These are phyloP conservation scores for Coemansia sp. DNA, from an alignment of 192 early-diverging fungal species.

Conservation along the genomic window DNA sequence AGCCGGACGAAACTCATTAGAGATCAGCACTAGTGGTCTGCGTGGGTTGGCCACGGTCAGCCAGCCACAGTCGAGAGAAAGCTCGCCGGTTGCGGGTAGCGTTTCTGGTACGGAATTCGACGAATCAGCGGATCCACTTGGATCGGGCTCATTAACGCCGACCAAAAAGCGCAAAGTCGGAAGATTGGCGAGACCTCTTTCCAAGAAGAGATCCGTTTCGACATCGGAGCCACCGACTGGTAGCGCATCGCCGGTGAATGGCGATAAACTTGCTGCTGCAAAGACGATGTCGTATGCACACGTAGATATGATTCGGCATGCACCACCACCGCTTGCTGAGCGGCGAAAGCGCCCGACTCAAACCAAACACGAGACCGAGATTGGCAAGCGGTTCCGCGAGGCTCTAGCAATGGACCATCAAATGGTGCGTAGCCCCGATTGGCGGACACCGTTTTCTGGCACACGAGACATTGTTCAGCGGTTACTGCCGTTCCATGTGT, in stretches of 20 bases:
- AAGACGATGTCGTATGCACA: constrained; percentile 15
- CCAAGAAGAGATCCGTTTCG: constrained; percentile 14
- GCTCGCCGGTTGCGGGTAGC: constrained; percentile 25
- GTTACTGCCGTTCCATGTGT: constrained; percentile 74
- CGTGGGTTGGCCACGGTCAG: constrained; percentile 17
- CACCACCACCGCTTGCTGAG: constrained; percentile 11
- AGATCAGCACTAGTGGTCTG: constrained; percentile 10
- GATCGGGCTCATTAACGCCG: constrained; percentile 18
- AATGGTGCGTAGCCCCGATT: constrained; percentile 52
- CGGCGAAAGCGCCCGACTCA: constrained; percentile 20
- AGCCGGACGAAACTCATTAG: constrained; percentile 1
- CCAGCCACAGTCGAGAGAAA: constrained; percentile 34
- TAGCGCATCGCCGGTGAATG: neutral
- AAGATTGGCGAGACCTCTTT: constrained; percentile 20
- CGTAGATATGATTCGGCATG: constrained; percentile 15
- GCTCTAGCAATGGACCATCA: constrained; percentile 58
- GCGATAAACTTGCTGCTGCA: neutral
- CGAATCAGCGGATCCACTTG: constrained; percentile 2
- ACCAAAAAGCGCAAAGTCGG: constrained; percentile 41
- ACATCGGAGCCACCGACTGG: neutral
- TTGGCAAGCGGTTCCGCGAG: constrained; percentile 46
- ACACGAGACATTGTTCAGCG: constrained; percentile 62
- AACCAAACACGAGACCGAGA: constrained; percentile 29
- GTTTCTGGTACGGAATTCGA: constrained; percentile 31
- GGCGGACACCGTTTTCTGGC: constrained; percentile 63